These are phyloP conservation scores for Clathrus columnatus DNA, from an alignment of 768 basidiomycete genomes.

Conservation along the genomic window DNA sequence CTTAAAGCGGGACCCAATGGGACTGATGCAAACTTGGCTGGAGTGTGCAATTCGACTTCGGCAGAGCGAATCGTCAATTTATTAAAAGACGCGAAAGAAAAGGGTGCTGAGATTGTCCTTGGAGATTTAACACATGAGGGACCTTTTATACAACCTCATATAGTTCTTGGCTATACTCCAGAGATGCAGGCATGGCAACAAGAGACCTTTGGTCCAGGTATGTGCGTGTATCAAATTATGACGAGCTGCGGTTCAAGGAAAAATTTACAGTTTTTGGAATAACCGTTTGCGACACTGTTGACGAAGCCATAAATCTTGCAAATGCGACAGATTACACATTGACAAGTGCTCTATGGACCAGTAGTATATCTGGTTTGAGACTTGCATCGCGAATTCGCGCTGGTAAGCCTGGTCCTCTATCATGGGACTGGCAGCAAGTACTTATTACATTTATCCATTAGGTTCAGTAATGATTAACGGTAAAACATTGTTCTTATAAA, in stretches of 20 bases:
- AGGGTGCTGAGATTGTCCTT: conserved; percentile 37
- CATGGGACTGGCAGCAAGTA: neutral
- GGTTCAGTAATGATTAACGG: conserved; percentile 12
- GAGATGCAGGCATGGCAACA: conserved; percentile 46
- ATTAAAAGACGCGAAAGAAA: conserved; percentile 34
- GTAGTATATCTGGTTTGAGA: conserved; percentile 31
- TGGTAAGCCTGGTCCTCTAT: conserved; percentile 23
- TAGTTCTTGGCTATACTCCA: conserved; percentile 38
- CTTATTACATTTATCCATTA: neutral
- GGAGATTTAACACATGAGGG: conserved; percentile 35
- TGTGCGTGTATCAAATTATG: neutral
- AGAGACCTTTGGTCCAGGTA: conserved; percentile 58
- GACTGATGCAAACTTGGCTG: conserved; percentile 26
- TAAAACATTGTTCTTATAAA: conserved; percentile 42
- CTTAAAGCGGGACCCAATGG: conserved; percentile 34
- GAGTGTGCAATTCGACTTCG: conserved; percentile 36
- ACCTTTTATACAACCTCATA: conserved; percentile 42
- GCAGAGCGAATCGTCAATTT: conserved; percentile 38
- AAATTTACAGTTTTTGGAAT: conserved; percentile 33
- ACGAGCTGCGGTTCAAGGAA: no score
- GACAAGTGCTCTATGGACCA: conserved; percentile 43
- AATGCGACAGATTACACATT: conserved; percentile 48
- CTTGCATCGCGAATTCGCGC: conserved; percentile 41
- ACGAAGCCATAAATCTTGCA: conserved; percentile 48
- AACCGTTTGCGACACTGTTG: conserved; percentile 36